These are phyloP conservation scores for Castanea crenata DNA, from an alignment of 306 rosid genomes.

Conservation along the genomic window DNA sequence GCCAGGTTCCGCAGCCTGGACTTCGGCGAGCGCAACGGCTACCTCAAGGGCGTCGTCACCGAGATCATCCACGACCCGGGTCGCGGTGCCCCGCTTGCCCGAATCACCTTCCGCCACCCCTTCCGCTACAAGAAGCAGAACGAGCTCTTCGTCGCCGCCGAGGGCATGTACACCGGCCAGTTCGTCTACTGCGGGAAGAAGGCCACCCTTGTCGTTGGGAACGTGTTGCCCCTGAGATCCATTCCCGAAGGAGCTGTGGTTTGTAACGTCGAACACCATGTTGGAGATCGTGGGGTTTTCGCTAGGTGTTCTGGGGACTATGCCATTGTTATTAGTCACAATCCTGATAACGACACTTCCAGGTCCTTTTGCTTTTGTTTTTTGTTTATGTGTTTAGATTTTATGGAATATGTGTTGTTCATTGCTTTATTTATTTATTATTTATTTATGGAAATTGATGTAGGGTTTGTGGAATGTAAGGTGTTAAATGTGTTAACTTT, in stretches of 20 bases:
- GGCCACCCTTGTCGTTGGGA: slow-evolving; percentile 38
- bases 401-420: too few species aligned
- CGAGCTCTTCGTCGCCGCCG: slow-evolving; percentile 45
- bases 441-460: too few species aligned
- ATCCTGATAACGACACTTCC: slow-evolving; percentile 45
- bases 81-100: slow-evolving; percentile 43
- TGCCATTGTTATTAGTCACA: slow-evolving; percentile 42
- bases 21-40: slow-evolving; percentile 46
- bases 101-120: slow-evolving; percentile 40
- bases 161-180: slow-evolving; percentile 42
- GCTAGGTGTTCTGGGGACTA: slow-evolving; percentile 45
- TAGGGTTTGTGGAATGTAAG: too few species aligned
- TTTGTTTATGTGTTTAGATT: neutral
- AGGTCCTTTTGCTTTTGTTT: neutral
- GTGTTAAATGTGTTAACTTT: too few species aligned
- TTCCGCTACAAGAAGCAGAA: slow-evolving; percentile 45
- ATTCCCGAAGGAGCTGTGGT: slow-evolving; percentile 49
- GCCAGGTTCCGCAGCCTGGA: slow-evolving; percentile 45
- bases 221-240: slow-evolving; percentile 37
- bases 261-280: slow-evolving; percentile 45
- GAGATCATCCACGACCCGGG: slow-evolving; percentile 47
- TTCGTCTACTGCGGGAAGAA: slow-evolving; percentile 43
- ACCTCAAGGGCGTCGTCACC: slow-evolving; percentile 39
- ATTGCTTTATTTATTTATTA: too few species aligned
- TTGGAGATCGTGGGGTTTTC: slow-evolving; percentile 45